Evolutionary conservation across 2,329 filamentous ascomycete species (phyloP), one percentile per base, ranked within the genome.

Genomic region (Trichoderma hamatum): DNA sequence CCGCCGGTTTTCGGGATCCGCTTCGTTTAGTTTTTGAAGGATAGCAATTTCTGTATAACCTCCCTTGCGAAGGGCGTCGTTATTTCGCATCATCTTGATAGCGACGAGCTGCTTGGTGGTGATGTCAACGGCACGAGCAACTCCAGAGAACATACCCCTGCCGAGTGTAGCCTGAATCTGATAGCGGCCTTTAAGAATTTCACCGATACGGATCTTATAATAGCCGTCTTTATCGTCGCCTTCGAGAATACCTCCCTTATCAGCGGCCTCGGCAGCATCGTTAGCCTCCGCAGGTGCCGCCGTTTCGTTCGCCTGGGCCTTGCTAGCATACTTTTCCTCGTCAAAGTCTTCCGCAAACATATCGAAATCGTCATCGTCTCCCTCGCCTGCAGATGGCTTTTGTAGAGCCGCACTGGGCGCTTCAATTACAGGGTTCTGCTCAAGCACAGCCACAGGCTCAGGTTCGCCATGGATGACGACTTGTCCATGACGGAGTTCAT

Each of bases 81-180:
- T 98, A 80, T 96, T 96, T 72, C 96, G 92, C 80, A 98, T 97
- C 75, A 99, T 96, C 82, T 99, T 99, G 85, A 99, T 92, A 28
- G 96, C 96, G 36, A 98, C 94, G n/a, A 92, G 79, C 74, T 88
- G 87, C 75, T 90, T 90, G 69, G 86, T 92, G 60, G 88, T 89
- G 26, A 90, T 87, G 79, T 97, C 94, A 71, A 88, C 86, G 26
- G 96, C 96, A 72, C 93, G 90, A 65, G 96, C 93, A n/a, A 99
- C 96, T 10, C 93, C 94, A 0, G 96, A 97, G 78, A 97, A 99
- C 86, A 97, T 97, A 74, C 96, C 96, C 80, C 93, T 94, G 72
- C 96, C 96, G 26, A 99, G 85, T 64, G 90, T 90, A 69, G 94
- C 89, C 78, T 95, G 91, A 36, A 99, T 89, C 77, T 96, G 92